A percentile compares a stretch with the other conserved stretches of the same genome.
Evolutionary conservation across 371 early-diverging fungal species (phyloP).

Genomic region (Mortierella sp.): DNA sequence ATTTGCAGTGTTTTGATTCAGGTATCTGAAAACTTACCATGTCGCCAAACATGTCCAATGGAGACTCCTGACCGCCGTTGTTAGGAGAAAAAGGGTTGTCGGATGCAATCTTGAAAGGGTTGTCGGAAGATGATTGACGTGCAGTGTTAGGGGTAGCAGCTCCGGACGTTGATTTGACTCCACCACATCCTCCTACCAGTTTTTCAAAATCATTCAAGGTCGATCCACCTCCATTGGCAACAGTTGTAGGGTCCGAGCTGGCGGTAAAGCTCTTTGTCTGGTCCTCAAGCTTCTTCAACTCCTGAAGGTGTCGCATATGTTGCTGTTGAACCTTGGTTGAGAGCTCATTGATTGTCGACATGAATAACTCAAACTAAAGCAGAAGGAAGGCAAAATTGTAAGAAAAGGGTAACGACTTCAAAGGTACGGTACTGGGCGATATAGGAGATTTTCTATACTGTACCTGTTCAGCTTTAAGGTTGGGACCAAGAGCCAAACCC

Average conservation of each 20-base stretch:
- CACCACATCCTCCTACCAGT: slow-evolving; percentile 32
- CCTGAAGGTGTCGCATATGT: slow-evolving; percentile 74
- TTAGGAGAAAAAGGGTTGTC: slow-evolving; percentile 49
- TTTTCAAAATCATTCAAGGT: slow-evolving; percentile 55
- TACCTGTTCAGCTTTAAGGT: slow-evolving; percentile 81
- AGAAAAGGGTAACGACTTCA: background rate
- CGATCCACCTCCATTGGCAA: slow-evolving; percentile 34
- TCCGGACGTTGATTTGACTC: slow-evolving; percentile 23
- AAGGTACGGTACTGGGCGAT: background rate
- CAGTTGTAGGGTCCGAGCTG: slow-evolving; percentile 25
- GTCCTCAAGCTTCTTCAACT: slow-evolving; percentile 71
- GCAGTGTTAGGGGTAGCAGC: slow-evolving; percentile 19
- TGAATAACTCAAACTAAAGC: slow-evolving; percentile 75
- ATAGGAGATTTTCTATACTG: background rate
- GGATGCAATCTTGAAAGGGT: slow-evolving; percentile 57
- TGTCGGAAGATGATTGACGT: slow-evolving; percentile 38
- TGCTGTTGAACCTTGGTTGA: slow-evolving; percentile 76
- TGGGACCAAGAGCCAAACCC: slow-evolving; percentile 81
- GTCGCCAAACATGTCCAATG: slow-evolving; percentile 56
- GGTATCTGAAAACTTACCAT: slow-evolving; percentile 19
- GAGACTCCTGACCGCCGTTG: slow-evolving; percentile 26
- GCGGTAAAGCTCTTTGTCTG: slow-evolving; percentile 63
- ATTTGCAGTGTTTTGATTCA: too few species aligned
- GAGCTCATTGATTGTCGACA: slow-evolving; percentile 77
- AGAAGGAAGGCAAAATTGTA: background rate